Evolutionary conservation across 2,329 filamentous ascomycete genomes (phyloP).

Genomic region (Helotiales sp.): DNA sequence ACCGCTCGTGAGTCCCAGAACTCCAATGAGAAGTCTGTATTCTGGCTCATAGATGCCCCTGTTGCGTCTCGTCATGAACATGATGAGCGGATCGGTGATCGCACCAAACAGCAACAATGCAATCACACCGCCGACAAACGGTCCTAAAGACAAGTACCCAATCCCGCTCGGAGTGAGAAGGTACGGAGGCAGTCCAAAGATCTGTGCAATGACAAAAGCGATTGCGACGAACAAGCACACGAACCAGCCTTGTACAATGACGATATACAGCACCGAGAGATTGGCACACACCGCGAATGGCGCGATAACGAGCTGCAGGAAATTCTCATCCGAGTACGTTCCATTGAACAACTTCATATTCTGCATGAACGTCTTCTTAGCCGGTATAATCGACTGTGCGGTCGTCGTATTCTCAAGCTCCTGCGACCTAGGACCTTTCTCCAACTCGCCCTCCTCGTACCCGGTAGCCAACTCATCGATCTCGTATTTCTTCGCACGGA

Average conservation of each 20-base stretch:
- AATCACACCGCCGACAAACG: constrained; percentile 48
- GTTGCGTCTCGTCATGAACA: constrained; percentile 53
- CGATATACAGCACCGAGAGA: constrained; percentile 54
- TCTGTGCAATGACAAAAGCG: constrained; percentile 50
- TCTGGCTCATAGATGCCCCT: constrained; percentile 49
- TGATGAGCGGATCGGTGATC: constrained; percentile 46
- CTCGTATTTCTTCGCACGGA: constrained; percentile 37
- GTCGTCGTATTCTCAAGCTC: not conserved
- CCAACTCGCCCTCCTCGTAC: not conserved
- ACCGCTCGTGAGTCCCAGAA: constrained; percentile 39
- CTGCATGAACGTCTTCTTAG: constrained; percentile 46
- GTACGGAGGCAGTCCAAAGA: constrained; percentile 56
- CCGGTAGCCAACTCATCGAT: constrained; percentile 25
- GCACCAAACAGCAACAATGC: constrained; percentile 44
- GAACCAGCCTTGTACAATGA: constrained; percentile 51
- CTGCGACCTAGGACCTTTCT: not conserved
- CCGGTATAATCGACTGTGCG: constrained; percentile 10
- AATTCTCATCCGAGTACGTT: constrained; percentile 45
- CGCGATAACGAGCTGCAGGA: constrained; percentile 47
- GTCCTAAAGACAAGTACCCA: constrained; percentile 50
- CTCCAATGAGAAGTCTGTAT: constrained; percentile 43
- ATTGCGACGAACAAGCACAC: constrained; percentile 51
- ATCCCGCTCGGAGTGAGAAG: constrained; percentile 47
- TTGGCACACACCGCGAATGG: constrained; percentile 56
- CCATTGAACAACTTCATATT: constrained; percentile 47